Percentiles rank a stretch among this genome's conserved stretches.
Evolutionary conservation across 208 protist genomes (phyloP).

Genomic region (Spongospora subterranea): DNA sequence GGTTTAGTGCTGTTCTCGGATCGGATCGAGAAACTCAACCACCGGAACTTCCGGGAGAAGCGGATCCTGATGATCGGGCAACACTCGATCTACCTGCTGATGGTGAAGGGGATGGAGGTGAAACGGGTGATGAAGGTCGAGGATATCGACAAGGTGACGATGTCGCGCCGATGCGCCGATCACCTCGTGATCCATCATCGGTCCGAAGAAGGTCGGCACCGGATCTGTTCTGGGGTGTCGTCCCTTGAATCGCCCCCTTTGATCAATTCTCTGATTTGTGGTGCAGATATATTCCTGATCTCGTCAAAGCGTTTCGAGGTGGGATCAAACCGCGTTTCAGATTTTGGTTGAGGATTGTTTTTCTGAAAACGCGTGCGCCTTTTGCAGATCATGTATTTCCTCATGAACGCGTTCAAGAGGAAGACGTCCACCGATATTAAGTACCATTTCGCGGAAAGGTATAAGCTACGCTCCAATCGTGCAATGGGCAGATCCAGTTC

Average conservation of each 20-base stretch:
- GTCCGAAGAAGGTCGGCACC: neutral
- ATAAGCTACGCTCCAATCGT: neutral
- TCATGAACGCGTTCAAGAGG: conserved; percentile 49
- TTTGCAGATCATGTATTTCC: conserved; percentile 35
- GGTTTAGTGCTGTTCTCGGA: conserved; percentile 28
- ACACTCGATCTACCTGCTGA: conserved; percentile 2
- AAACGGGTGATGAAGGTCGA: conserved; percentile 36
- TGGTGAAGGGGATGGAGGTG: neutral
- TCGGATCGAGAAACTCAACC: conserved; percentile 54
- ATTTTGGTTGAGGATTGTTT: neutral
- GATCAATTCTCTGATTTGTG: neutral
- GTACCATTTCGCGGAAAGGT: conserved; percentile 52
- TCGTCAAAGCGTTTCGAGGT: conserved; percentile 32
- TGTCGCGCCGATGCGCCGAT: neutral
- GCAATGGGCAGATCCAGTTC: neutral
- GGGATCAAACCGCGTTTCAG: neutral
- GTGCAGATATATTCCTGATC: conserved; percentile 19
- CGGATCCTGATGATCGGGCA: neutral
- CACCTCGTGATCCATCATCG: conserved; percentile 14
- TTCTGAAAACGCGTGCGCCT: neutral
- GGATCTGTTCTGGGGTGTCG: neutral
- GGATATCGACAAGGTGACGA: conserved; percentile 49
- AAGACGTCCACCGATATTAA: conserved; percentile 15
- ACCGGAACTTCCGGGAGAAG: conserved; percentile 51
- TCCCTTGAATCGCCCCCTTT: no score